A percentile compares a stretch with the other conserved stretches of the same genome.
Evolutionary conservation across 176 grass and related monocot genomes (phyloP).

Genomic region (bread wheat (Triticum aestivum)): IWGSC_CS_RefSeq_v2.1 NC_057794.1:295480225-295480724

Average conservation of each 20-base stretch:
- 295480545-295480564: not conserved
- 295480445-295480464: not conserved
- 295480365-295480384: not conserved
- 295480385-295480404: not conserved
- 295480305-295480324: slow-evolving; percentile 16
- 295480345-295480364: not conserved
- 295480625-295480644: too few relatives aligned
- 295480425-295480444: not conserved
- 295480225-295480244: slow-evolving; percentile 81
- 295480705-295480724: not conserved
- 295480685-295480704: not conserved
- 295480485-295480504: not conserved
- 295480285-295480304: slow-evolving; percentile 11
- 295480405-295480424: slow-evolving; percentile 16
- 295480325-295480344: not conserved
- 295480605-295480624: not conserved
- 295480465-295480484: not conserved
- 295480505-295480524: slow-evolving; percentile 1
- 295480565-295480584: not conserved
- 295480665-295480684: not conserved
- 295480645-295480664: not conserved
- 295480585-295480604: not conserved
- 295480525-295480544: not conserved
- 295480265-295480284: slow-evolving; percentile 18
- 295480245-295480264: slow-evolving; percentile 96